Base-by-base conservation (phyloP, 2,329 filamentous ascomycete genomes). In the Trichoderma koningii region DNA sequence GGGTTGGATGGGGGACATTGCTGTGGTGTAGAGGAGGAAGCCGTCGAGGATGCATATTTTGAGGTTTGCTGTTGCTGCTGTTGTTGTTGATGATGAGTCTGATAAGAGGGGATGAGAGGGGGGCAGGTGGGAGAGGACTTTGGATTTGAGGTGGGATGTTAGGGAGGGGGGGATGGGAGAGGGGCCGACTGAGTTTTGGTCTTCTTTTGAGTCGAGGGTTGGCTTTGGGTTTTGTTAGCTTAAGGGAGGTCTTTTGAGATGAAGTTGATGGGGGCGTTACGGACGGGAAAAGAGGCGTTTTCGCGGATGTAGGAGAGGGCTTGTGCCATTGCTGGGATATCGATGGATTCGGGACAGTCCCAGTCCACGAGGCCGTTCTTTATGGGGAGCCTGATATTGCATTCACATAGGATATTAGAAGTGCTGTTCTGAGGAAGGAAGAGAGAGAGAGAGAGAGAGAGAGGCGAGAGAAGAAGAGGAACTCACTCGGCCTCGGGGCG, bases 341-440 rank as follows among this genome's bases (percentile, higher is more conserved):
- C 85, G 63, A 99, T 80, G 9, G 93, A 84, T 68, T 89, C 90
- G 17, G 91, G 81, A 71, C 93, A 97, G 77, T 99, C 95, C 94
- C 95, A 98, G 79, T 99, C 93, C 68, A 90, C 81, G 14, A 97
- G 79, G 15, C 83, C 86, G 66, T 87, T 72, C 68, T 80, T 85
- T 19, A 74, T 77, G 5, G 86, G 86, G 2, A 88, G 76, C 65
- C 85, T 87, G 3, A 7, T 7, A 9, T 10, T 34, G 30, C 21
- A 34, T 34, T 34, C 30, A 34, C 9, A 12, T 21, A 19, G 19
- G 10, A 38, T 14, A 23, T 63, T 34, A 55, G 41, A 14, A 7
- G 28, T 1, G 28, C 9, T 23, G 21, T 23, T 23, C 9, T 30
- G 28, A 7, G 28, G 28, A 7, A 30, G 28, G 7, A 6, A 30